phyloP scores from a whole-genome alignment of 192 early-diverging fungal genomes.

The Phlyctochytrium arcticum region DNA sequence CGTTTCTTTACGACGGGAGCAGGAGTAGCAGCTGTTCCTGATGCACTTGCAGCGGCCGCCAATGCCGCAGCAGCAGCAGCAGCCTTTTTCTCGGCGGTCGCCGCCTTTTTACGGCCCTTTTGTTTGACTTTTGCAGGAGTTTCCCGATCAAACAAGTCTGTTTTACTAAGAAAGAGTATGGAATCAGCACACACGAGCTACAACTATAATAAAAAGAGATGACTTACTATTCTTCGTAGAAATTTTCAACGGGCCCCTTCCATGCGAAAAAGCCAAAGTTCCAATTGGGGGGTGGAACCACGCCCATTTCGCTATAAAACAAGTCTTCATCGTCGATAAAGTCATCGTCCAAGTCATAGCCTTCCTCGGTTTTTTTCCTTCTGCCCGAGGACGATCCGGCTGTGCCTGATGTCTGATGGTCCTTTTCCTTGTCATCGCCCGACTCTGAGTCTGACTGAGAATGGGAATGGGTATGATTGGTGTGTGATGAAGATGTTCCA shows the following conservation, averaged over 20 bases:
- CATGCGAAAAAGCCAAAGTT: not conserved
- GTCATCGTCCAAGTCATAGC: slow-evolving; percentile 48
- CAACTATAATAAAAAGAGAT: not conserved
- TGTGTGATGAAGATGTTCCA: not conserved
- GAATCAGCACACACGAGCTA: not conserved
- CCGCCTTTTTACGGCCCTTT: not conserved
- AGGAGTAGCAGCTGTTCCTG: too few relatives aligned
- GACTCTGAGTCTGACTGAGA: not conserved
- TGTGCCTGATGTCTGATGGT: not conserved
- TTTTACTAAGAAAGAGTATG: not conserved
- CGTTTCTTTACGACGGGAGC: too few relatives aligned
- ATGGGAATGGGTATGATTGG: not conserved
- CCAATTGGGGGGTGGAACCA: slow-evolving; percentile 4
- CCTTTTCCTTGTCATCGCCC: not conserved
- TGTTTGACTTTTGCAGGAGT: not conserved
- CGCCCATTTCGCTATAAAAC: slow-evolving; percentile 15
- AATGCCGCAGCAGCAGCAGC: not conserved
- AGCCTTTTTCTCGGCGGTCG: slow-evolving; percentile 1
- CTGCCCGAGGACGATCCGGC: not conserved
- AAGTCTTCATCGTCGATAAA: slow-evolving; percentile 50
- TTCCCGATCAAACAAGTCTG: not conserved
- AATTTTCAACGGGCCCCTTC: slow-evolving; percentile 35
- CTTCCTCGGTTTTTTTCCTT: slow-evolving; percentile 10
- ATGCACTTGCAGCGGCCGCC: not conserved
- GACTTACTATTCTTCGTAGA: slow-evolving; percentile 35